Evolutionary conservation across 2,329 filamentous ascomycete species (phyloP), one percentile per base, ranked within the genome.

Genomic region (Fusarium buharicum): DNA sequence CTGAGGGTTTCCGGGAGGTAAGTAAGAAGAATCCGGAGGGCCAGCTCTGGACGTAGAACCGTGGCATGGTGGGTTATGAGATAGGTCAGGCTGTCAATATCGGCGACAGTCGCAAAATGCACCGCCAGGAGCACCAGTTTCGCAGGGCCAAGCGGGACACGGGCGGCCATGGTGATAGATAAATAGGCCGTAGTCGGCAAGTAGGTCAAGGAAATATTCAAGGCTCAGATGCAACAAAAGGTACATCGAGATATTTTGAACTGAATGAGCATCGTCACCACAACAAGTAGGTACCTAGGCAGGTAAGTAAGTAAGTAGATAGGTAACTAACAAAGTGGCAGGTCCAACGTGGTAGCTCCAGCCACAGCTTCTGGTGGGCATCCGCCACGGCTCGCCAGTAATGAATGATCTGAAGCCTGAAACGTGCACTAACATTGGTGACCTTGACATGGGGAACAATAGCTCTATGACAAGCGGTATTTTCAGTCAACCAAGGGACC

Each of bases 41-140:
- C 73, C 13, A 92, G 78, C 53, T 90, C 86, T 39, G 84, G 82
- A 24, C 83, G 81, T 50, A 95, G 79, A 33, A 88, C 81, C 50
- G 83, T 78, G 49, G 77, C 75, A 66, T 90, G 79, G 34, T 81
- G 78, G 18, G 83, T 79, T 48, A 86, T 82, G 60, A 95, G 79
- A 49, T 79, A 80, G 53, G 84, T 81, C 57, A 95, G 78, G 63
- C 83, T 82, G 66, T 82, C 74, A 67, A 93, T 79, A 72, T 93
- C 85, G 71, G 86, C 82, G 68, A 85, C 84, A 59, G 84, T 83
- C 50, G 91, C 86, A 67, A 88, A 83, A 70, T 92, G 86, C 18
- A 88, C 87, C 39, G 91, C 89, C 45, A 94, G 83, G 55, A 95
- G 84, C 55, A 92, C 79, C 64, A 88, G 85, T 73, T 92, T 90